These are phyloP conservation scores for Fusarium robinianum DNA, from an alignment of 2,329 filamentous ascomycete genomes.

Conservation along the genomic window DNA sequence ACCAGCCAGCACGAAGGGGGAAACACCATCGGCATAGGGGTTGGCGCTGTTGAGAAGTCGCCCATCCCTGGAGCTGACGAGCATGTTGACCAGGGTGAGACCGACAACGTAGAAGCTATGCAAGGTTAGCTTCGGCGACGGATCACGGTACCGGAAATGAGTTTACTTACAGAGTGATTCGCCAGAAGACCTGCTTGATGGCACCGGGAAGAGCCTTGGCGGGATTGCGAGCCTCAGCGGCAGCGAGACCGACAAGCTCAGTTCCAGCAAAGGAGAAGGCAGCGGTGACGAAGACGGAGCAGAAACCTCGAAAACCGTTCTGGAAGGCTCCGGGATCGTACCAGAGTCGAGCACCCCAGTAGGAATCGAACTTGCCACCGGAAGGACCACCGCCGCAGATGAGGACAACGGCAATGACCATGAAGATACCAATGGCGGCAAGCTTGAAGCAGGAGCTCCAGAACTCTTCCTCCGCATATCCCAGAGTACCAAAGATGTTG, in stretches of 20 bases:
- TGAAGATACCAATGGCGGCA: slow-evolving; percentile 61
- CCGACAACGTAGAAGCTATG: slow-evolving; percentile 52
- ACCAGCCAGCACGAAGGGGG: slow-evolving; percentile 57
- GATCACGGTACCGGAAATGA: slow-evolving; percentile 4
- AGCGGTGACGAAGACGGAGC: slow-evolving; percentile 70
- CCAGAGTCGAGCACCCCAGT: slow-evolving; percentile 48
- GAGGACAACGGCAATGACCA: slow-evolving; percentile 62
- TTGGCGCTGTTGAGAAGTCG: slow-evolving; percentile 46
- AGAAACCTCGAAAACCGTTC: slow-evolving; percentile 72
- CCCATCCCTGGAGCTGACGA: slow-evolving; percentile 49
- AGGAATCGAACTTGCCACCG: slow-evolving; percentile 46
- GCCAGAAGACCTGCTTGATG: slow-evolving; percentile 72
- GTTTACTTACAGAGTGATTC: slow-evolving; percentile 48
- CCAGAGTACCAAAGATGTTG: slow-evolving; percentile 60
- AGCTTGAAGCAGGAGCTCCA: slow-evolving; percentile 60
- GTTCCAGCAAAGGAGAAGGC: slow-evolving; percentile 72
- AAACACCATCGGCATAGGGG: slow-evolving; percentile 43
- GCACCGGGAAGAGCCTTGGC: slow-evolving; percentile 75
- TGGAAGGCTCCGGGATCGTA: slow-evolving; percentile 57
- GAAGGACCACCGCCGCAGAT: slow-evolving; percentile 62
- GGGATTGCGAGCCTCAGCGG: slow-evolving; percentile 69
- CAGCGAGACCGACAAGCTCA: slow-evolving; percentile 70
- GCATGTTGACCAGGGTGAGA: slow-evolving; percentile 54
- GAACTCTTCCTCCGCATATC: slow-evolving; percentile 62
- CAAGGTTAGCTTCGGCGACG: slow-evolving; percentile 3